A percentile compares a stretch with the other conserved stretches of the same genome.
phyloP scores from a whole-genome alignment of 805 yeast species.

The Ogataea pilisensis region DNA sequence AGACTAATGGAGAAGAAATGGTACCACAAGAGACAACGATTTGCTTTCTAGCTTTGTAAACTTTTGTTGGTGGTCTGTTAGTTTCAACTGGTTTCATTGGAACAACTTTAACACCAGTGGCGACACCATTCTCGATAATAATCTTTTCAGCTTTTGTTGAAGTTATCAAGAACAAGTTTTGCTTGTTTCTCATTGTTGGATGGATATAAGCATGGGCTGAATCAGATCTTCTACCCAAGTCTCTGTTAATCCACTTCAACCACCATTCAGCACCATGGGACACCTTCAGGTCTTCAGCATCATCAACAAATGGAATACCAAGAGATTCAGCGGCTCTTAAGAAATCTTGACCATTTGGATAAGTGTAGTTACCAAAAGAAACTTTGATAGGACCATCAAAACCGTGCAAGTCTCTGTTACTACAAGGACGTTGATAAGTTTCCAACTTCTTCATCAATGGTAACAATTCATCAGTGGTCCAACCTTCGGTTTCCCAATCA shows the following conservation, averaged over 20 bases:
- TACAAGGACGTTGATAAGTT: slow-evolving; percentile 28
- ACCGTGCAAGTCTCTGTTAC: slow-evolving; percentile 29
- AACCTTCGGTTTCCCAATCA: slow-evolving; percentile 28
- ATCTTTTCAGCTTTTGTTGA: slow-evolving; percentile 27
- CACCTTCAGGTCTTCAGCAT: slow-evolving; percentile 21
- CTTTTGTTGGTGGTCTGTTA: slow-evolving; percentile 13
- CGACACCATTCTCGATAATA: slow-evolving; percentile 26
- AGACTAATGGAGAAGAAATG: slow-evolving; percentile 42
- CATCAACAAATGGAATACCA: slow-evolving; percentile 27
- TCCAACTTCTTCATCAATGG: slow-evolving; percentile 28
- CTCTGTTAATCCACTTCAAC: slow-evolving; percentile 31
- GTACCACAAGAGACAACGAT: slow-evolving; percentile 44
- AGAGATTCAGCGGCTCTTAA: slow-evolving; percentile 26
- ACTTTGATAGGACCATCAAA: slow-evolving; percentile 30
- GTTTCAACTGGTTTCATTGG: slow-evolving; percentile 22
- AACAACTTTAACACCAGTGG: slow-evolving; percentile 23
- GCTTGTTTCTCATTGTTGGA: slow-evolving; percentile 29
- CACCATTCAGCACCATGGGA: slow-evolving; percentile 29
- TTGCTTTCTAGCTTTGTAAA: slow-evolving; percentile 40
- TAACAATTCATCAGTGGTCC: slow-evolving; percentile 26
- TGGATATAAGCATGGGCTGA: slow-evolving; percentile 29
- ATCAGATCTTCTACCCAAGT: slow-evolving; percentile 29
- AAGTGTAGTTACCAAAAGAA: slow-evolving; percentile 29
- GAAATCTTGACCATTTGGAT: slow-evolving; percentile 26
- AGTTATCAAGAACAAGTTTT: slow-evolving; percentile 22